A percentile compares a stretch with the other conserved stretches of the same genome.
These are phyloP conservation scores for Rhytidhysteron rufulum DNA, from an alignment of 2,329 filamentous ascomycete genomes.

Conservation along the genomic window DNA sequence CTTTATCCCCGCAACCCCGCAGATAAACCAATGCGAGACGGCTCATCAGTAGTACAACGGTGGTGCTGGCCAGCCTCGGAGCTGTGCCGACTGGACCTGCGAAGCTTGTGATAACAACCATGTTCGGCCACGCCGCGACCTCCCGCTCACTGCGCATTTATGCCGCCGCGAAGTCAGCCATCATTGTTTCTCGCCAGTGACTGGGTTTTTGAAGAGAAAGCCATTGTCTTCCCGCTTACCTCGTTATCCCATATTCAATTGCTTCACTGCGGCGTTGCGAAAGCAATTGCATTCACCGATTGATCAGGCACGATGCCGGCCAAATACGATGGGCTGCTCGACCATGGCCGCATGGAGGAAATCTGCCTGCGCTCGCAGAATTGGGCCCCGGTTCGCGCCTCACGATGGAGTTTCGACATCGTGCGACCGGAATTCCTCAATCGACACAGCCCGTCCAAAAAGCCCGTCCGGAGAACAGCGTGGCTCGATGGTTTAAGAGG, in stretches of 20 bases:
- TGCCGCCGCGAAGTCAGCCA: no score
- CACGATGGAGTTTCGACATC: conserved; percentile 27
- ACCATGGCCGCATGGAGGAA: conserved; percentile 22
- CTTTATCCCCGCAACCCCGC: no score
- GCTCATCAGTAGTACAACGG: no score
- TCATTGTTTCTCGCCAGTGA: no score
- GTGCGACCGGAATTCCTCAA: conserved; percentile 28
- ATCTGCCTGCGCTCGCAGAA: conserved; percentile 16
- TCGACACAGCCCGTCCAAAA: conserved; percentile 18
- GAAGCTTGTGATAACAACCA: neutral
- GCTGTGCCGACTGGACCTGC: neutral
- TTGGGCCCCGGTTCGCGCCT: conserved; percentile 24
- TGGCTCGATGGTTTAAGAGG: conserved; percentile 62
- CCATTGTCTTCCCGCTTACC: no score
- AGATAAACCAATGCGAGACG: no score
- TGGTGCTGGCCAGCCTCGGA: conserved; percentile 1
- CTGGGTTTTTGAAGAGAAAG: no score
- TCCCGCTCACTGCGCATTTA: neutral
- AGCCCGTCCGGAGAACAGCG: conserved; percentile 22
- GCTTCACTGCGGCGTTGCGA: no score
- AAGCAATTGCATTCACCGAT: neutral
- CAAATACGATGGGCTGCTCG: conserved; percentile 25
- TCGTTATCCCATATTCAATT: neutral
- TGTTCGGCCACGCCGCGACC: no score
- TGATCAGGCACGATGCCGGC: conserved; percentile 19